Percentiles rank a stretch among this genome's conserved stretches.
These are phyloP conservation scores for Phialophora verrucosa DNA, from an alignment of 2,329 filamentous ascomycete genomes.

Conservation along the genomic window DNA sequence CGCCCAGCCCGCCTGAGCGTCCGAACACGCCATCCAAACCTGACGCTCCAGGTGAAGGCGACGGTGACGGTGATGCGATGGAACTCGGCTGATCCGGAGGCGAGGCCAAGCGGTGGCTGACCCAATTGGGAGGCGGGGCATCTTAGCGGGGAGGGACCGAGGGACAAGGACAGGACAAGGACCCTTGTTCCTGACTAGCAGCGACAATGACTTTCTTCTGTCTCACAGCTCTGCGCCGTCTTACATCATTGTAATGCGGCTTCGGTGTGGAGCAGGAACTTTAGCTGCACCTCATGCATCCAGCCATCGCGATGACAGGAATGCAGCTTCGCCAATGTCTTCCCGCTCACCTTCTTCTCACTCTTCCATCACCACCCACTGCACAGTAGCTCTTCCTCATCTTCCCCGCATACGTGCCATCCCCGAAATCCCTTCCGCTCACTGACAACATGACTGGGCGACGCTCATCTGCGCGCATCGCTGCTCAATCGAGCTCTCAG, in stretches of 20 bases:
- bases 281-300: conserved; percentile 20
- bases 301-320: conserved; percentile 16
- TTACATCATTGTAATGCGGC: conserved; percentile 21
- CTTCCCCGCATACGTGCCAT: conserved; percentile 4
- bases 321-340: conserved; percentile 10
- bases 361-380: conserved; percentile 10
- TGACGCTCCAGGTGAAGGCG: conserved; percentile 11
- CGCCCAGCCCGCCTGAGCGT: conserved; percentile 17
- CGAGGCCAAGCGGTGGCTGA: background rate
- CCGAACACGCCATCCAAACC: conserved; percentile 16
- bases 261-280: conserved; percentile 14
- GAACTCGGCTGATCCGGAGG: conserved; percentile 26
- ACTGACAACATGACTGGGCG: conserved; percentile 30
- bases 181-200: conserved; percentile 12
- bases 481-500: conserved; percentile 42
- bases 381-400: background rate
- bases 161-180: background rate
- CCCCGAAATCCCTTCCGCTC: background rate
- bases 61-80: conserved; percentile 34
- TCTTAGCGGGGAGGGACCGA: background rate
- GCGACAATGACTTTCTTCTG: conserved; percentile 3
- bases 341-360: conserved; percentile 8
- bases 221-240: conserved; percentile 16
- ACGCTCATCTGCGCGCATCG: conserved; percentile 48
- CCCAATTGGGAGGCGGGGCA: background rate